phyloP scores from a whole-genome alignment of 192 early-diverging fungal species.

The Geosiphon pyriformis region DNA sequence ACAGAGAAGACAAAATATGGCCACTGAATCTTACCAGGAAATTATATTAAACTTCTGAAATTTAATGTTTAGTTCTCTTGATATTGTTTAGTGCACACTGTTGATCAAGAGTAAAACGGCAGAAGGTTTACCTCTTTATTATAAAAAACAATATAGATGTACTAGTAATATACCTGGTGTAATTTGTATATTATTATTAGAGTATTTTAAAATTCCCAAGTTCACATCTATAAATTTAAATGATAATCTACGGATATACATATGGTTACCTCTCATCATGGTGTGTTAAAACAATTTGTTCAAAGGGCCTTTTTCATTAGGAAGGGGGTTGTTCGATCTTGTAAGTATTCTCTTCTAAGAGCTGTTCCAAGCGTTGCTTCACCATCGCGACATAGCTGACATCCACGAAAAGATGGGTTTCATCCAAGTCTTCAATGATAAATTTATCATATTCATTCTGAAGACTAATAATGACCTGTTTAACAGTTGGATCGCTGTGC shows the following conservation, averaged over 20 bases:
- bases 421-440: slow-evolving; percentile 81
- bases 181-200: too few species aligned
- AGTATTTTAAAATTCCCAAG: too few species aligned
- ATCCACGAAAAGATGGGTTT: slow-evolving; percentile 75
- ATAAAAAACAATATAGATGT: too few species aligned
- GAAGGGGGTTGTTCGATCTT: slow-evolving; percentile 36
- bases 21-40: not conserved
- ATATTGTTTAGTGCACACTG: too few species aligned
- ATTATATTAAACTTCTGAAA: not conserved
- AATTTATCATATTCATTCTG: slow-evolving; percentile 60
- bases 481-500: slow-evolving; percentile 67
- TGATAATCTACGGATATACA: not conserved
- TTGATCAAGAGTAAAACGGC: too few species aligned
- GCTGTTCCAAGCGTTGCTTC: slow-evolving; percentile 58
- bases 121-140: too few species aligned
- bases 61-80: not conserved
- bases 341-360: slow-evolving; percentile 72
- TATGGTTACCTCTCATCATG: not conserved
- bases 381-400: slow-evolving; percentile 51
- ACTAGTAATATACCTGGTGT: too few species aligned
- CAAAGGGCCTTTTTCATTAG: not conserved
- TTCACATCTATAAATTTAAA: too few species aligned
- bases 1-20: not conserved
- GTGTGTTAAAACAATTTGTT: not conserved
- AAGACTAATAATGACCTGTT: slow-evolving; percentile 67